Evolutionary conservation across 495 filamentous ascomycete species (phyloP).

Genomic region (Neurospora sp.): DNA sequence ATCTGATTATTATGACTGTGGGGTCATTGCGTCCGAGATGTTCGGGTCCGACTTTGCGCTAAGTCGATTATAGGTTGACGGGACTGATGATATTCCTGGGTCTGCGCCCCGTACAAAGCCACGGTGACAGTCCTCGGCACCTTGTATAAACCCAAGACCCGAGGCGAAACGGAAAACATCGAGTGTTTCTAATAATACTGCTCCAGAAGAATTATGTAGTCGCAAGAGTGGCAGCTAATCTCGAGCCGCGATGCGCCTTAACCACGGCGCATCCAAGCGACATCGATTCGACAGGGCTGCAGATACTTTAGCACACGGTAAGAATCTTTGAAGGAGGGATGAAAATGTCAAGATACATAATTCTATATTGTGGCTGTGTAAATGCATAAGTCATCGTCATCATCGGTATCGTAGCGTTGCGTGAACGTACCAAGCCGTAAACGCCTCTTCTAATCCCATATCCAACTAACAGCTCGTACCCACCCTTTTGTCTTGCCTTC

Average conservation of each 20-base stretch:
- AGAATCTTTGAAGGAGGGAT: not conserved
- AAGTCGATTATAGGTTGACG: too few species aligned
- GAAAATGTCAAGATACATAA: not conserved
- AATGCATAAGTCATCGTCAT: not conserved
- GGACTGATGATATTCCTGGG: too few species aligned
- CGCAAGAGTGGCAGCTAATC: not conserved
- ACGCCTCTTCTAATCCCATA: constrained; percentile 26
- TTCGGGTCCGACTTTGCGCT: too few species aligned
- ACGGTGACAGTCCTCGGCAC: too few species aligned
- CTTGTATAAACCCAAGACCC: too few species aligned
- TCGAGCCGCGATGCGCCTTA: not conserved
- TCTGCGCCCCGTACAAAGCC: too few species aligned
- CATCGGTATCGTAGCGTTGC: not conserved
- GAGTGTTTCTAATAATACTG: not conserved
- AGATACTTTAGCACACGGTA: not conserved
- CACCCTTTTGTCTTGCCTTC: constrained; percentile 16
- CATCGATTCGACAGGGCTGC: not conserved
- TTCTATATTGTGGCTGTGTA: not conserved
- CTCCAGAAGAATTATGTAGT: not conserved
- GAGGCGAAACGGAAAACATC: too few species aligned
- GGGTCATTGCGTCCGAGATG: too few species aligned
- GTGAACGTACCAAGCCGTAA: not conserved
- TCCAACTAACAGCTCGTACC: constrained; percentile 25
- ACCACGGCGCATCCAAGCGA: not conserved
- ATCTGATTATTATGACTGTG: too few species aligned